Percentiles rank a stretch among this genome's conserved stretches.
These are phyloP conservation scores for Nicotiana tomentosiformis DNA, from an alignment of 257 asterid species.

Conservation along the genomic window DNA sequence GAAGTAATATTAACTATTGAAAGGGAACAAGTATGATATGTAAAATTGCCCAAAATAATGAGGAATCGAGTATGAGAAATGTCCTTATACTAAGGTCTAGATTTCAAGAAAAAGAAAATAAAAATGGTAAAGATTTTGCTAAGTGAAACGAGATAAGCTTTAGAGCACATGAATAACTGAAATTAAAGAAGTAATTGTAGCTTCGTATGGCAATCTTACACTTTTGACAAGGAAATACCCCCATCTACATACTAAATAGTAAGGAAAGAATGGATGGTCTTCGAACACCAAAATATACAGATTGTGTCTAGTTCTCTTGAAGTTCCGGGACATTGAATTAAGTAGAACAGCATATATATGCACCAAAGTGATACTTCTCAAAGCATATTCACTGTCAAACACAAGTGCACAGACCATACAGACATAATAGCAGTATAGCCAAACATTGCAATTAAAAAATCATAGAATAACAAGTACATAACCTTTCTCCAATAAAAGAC, in stretches of 20 bases:
- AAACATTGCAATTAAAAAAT: too few species aligned
- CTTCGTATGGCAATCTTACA: not conserved
- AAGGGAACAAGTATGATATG: not conserved
- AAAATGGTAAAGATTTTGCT: not conserved
- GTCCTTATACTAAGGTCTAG: not conserved
- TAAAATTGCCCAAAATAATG: not conserved
- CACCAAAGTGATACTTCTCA: too few species aligned
- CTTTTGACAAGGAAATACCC: not conserved
- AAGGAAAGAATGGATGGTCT: not conserved
- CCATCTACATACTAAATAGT: not conserved
- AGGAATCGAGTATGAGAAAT: not conserved
- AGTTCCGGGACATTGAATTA: not conserved
- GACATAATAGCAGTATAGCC: too few species aligned
- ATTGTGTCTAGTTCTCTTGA: not conserved
- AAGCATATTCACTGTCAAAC: too few species aligned
- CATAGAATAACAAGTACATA: not conserved
- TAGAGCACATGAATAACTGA: not conserved
- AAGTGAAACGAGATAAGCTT: not conserved
- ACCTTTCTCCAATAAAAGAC: not conserved
- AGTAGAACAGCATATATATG: too few species aligned
- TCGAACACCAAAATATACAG: not conserved
- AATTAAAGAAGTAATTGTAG: not conserved
- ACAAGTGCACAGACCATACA: too few species aligned
- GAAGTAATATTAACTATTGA: not conserved
- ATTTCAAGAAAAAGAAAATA: not conserved